phyloP scores from a whole-genome alignment of 306 rosid species.

The Lablab purpureus region DNA sequence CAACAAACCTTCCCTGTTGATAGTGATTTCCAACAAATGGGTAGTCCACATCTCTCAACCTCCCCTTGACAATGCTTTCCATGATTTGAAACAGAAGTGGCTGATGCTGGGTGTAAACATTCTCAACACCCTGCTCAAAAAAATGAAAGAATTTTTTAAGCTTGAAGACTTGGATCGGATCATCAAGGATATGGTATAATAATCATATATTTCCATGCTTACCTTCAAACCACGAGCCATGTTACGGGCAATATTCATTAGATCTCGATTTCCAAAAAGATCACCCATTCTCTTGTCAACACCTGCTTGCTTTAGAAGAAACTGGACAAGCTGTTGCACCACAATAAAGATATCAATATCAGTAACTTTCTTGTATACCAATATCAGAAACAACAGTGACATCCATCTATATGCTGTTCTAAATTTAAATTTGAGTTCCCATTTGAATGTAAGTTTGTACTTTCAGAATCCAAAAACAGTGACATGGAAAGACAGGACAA shows the following conservation, averaged over 20 bases:
- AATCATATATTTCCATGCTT: constrained; percentile 45
- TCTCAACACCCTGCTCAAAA: constrained; percentile 82
- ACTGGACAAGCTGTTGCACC: constrained; percentile 88
- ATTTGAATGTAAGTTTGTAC: constrained; percentile 21
- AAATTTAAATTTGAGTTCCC: constrained; percentile 25
- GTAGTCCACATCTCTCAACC: constrained; percentile 92
- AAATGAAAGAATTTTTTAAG: constrained; percentile 37
- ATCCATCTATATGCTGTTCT: constrained; percentile 25
- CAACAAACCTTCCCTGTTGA: constrained; percentile 95
- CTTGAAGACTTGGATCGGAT: constrained; percentile 37
- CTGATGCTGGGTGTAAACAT: constrained; percentile 94
- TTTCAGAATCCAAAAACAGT: constrained; percentile 38
- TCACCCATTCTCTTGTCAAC: constrained; percentile 91
- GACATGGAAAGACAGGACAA: not conserved
- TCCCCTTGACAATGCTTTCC: constrained; percentile 93
- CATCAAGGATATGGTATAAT: constrained; percentile 32
- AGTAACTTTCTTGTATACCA: constrained; percentile 42
- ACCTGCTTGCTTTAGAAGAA: constrained; percentile 97
- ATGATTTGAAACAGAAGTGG: constrained; percentile 87
- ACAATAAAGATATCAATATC: constrained; percentile 53
- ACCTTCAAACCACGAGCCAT: constrained; percentile 99
- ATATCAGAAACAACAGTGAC: constrained; percentile 18
- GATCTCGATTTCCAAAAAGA: constrained; percentile 89
- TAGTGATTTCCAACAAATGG: constrained; percentile 89
- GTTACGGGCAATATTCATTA: constrained; percentile 93